Evolutionary conservation across 140 eudicot species (phyloP).

Genomic region (Eryngium alpinum): DNA sequence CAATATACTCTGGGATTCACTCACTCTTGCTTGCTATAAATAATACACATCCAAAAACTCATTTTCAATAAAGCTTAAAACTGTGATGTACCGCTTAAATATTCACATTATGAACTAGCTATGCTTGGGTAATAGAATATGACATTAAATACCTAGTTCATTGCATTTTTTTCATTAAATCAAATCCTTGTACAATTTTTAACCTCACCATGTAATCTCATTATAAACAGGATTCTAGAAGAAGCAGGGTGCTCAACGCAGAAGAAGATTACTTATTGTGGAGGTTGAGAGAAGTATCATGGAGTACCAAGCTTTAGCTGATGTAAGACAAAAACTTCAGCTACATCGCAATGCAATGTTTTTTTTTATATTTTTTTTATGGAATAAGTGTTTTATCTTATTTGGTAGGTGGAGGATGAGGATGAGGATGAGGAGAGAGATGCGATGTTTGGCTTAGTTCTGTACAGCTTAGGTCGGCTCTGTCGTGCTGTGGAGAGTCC

Average conservation of each 20-base stretch:
- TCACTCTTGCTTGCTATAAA: too few relatives aligned
- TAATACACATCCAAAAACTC: too few relatives aligned
- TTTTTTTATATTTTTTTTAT: too few relatives aligned
- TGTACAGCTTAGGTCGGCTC: conserved; percentile 70
- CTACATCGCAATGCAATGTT: too few relatives aligned
- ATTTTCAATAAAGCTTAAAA: too few relatives aligned
- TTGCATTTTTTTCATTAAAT: too few relatives aligned
- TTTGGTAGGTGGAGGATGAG: conserved; percentile 72
- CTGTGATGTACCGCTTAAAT: too few relatives aligned
- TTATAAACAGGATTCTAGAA: conserved; percentile 65
- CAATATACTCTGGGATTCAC: too few relatives aligned
- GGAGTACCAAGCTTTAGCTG: conserved; percentile 58
- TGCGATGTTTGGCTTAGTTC: conserved; percentile 71
- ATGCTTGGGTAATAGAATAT: too few relatives aligned
- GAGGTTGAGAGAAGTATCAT: conserved; percentile 80
- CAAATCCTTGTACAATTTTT: neutral
- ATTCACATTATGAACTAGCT: too few relatives aligned
- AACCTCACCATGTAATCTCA: neutral
- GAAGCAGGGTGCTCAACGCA: conserved; percentile 88
- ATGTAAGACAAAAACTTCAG: conserved; percentile 30
- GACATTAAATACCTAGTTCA: too few relatives aligned
- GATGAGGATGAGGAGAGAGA: conserved; percentile 74
- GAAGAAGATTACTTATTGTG: conserved; percentile 70
- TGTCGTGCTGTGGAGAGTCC: conserved; percentile 78
- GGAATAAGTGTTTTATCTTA: too few relatives aligned